A percentile compares a stretch with the other conserved stretches of the same genome.
phyloP scores from a whole-genome alignment of 2,329 filamentous ascomycete species.

The Ceratocystis cacaofunesta region DNA sequence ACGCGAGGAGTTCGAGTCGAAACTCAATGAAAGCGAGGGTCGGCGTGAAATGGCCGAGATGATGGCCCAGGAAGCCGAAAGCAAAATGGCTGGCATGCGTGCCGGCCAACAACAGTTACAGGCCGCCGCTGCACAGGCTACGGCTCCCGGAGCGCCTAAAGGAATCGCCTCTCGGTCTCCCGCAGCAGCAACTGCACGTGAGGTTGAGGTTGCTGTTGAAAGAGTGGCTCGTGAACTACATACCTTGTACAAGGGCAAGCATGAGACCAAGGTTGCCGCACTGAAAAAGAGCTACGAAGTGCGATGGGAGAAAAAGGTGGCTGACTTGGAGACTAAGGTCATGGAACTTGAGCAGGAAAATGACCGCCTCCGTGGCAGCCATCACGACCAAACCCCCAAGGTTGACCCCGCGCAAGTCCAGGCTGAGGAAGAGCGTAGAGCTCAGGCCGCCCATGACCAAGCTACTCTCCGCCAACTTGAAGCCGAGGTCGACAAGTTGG shows the following conservation, averaged over 20 bases:
- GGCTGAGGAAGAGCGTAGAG: constrained; percentile 42
- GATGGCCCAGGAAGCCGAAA: constrained; percentile 61
- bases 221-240: constrained; percentile 91
- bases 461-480: constrained; percentile 54
- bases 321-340: constrained; percentile 59
- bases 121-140: constrained; percentile 26
- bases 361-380: constrained; percentile 50
- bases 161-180: constrained; percentile 27
- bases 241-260: constrained; percentile 87
- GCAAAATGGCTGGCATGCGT: constrained; percentile 58
- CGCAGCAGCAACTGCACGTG: constrained; percentile 29
- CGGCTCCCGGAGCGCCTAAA: constrained; percentile 13
- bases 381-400: background rate
- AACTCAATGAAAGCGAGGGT: constrained; percentile 63
- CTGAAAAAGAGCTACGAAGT: constrained; percentile 74
- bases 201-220: constrained; percentile 75
- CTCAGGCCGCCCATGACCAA: constrained; percentile 36
- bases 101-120: constrained; percentile 34
- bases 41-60: constrained; percentile 59
- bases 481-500: constrained; percentile 60
- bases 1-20: constrained; percentile 60
- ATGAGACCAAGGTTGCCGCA: constrained; percentile 87
- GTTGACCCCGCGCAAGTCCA: constrained; percentile 31
- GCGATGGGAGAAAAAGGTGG: constrained; percentile 77
- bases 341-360: constrained; percentile 59